Evolutionary conservation across 106 monocot genomes (phyloP).

Genomic region (Amphibolis antarctica): DNA sequence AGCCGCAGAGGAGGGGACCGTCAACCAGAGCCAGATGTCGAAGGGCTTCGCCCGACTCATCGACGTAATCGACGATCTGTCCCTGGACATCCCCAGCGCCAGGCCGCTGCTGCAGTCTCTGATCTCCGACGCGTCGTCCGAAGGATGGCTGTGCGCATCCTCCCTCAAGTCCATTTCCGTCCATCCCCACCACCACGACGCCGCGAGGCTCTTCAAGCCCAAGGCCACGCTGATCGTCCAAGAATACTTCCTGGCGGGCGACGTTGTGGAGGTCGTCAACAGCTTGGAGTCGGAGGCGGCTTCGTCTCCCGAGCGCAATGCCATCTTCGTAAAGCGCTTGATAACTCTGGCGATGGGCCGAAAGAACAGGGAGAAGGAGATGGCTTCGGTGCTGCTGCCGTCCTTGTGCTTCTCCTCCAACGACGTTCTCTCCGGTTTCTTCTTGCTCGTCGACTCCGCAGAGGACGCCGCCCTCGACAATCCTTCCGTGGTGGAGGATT

Average conservation of each 20-base stretch:
- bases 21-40: slow-evolving; percentile 55
- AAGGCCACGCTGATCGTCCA: slow-evolving; percentile 31
- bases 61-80: slow-evolving; percentile 50
- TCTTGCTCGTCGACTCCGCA: slow-evolving; percentile 35
- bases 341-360: slow-evolving; percentile 64
- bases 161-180: slow-evolving; percentile 26
- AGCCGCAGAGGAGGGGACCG: slow-evolving; percentile 41
- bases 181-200: slow-evolving; percentile 16
- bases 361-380: slow-evolving; percentile 67
- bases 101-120: slow-evolving; percentile 31
- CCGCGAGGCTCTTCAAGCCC: slow-evolving; percentile 27
- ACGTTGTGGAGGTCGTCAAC: slow-evolving; percentile 40
- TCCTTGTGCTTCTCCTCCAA: slow-evolving; percentile 42
- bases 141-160: slow-evolving; percentile 68
- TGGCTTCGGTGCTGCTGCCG: slow-evolving; percentile 54
- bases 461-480: slow-evolving; percentile 60
- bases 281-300: slow-evolving; percentile 27
- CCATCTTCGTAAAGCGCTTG: slow-evolving; percentile 60
- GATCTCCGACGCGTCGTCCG: slow-evolving; percentile 53
- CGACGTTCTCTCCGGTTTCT: slow-evolving; percentile 39
- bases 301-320: slow-evolving; percentile 9
- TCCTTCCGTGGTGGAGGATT: slow-evolving; percentile 37
- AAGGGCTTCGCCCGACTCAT: slow-evolving; percentile 71
- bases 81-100: slow-evolving; percentile 57
- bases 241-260: slow-evolving; percentile 64